phyloP scores from a whole-genome alignment of 2,329 filamentous ascomycete genomes.

The Phaeosphaeriaceae sp. region DNA sequence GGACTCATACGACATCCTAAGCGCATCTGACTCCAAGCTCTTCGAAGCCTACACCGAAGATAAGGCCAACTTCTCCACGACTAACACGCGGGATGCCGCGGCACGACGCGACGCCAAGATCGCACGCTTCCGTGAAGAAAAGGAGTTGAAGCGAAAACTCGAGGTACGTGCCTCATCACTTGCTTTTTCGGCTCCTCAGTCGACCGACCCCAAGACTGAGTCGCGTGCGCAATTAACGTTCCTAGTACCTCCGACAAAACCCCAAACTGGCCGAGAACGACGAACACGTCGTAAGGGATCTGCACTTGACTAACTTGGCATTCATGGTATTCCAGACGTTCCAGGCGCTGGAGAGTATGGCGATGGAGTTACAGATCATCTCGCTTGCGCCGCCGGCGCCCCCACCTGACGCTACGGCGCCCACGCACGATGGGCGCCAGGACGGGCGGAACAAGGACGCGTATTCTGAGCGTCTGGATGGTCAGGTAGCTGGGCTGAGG shows the following conservation, averaged over 20 bases:
- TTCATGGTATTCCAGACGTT: constrained; percentile 82
- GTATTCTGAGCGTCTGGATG: constrained; percentile 79
- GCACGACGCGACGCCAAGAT: constrained; percentile 84
- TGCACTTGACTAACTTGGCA: constrained; percentile 77
- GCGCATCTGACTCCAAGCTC: constrained; percentile 68
- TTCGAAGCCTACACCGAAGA: constrained; percentile 77
- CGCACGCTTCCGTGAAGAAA: constrained; percentile 82
- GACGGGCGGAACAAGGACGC: constrained; percentile 57
- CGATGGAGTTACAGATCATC: constrained; percentile 83
- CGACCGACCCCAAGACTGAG: constrained; percentile 16
- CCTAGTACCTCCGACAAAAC: constrained; percentile 65
- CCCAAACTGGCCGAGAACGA: constrained; percentile 72
- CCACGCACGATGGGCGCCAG: constrained; percentile 55
- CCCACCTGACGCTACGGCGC: constrained; percentile 48
- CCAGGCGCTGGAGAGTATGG: constrained; percentile 84
- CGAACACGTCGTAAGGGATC: constrained; percentile 80
- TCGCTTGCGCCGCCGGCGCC: constrained; percentile 70
- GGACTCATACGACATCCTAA: constrained; percentile 79
- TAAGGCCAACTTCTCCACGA: constrained; percentile 74
- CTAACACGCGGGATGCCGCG: constrained; percentile 70
- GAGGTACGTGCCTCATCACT: constrained; percentile 58
- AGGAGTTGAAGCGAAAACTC: constrained; percentile 82
- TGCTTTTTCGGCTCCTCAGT: constrained; percentile 1
- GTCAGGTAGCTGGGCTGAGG: constrained; percentile 47
- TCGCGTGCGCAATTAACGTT: constrained; percentile 3